Evolutionary conservation across 345 rosid species (phyloP).

Genomic region (Eucalyptus coolabah): DNA sequence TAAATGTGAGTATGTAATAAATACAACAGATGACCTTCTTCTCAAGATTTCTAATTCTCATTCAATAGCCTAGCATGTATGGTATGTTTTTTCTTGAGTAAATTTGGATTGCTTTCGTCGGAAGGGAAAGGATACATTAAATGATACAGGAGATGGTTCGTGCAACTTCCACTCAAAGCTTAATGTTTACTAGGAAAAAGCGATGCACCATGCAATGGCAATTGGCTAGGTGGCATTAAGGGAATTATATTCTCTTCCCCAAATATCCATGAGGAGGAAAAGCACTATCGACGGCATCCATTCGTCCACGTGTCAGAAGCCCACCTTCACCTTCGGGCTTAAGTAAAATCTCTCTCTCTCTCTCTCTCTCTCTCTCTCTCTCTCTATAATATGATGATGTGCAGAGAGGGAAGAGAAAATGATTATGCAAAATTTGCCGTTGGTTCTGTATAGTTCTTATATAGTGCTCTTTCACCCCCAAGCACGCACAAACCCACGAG

Average conservation of each 20-base stretch:
- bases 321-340: constrained; percentile 29
- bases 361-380: background rate
- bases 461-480: background rate
- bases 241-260: background rate
- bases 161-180: background rate
- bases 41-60: background rate
- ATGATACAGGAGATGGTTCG: background rate
- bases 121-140: background rate
- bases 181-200: background rate
- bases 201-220: background rate
- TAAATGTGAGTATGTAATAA: no score
- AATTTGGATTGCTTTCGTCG: background rate
- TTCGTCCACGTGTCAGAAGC: constrained; percentile 1
- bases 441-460: background rate
- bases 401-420: background rate
- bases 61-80: background rate
- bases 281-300: constrained; percentile 28
- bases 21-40: background rate
- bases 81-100: background rate
- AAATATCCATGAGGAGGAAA: background rate
- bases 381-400: background rate
- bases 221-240: background rate
- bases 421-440: background rate
- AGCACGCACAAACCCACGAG: background rate
- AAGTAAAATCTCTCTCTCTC: constrained; percentile 13